These are phyloP conservation scores for Arbutus unedo DNA, from an alignment of 148 eudicot species.

Conservation along the genomic window DNA sequence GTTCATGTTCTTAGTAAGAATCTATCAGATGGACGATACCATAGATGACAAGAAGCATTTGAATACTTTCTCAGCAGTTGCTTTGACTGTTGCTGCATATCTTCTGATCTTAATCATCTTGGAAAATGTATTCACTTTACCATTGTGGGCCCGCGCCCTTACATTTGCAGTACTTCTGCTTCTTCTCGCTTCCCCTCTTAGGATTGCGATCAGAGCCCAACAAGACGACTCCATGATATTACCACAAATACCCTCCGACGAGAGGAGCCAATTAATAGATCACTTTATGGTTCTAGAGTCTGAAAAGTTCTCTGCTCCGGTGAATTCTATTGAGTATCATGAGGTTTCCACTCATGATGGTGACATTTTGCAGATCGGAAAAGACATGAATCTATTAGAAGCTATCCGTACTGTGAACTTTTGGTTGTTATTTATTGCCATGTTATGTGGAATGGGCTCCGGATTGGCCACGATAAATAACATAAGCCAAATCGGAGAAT, in stretches of 20 bases:
- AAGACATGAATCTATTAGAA: conserved; percentile 49
- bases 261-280: conserved; percentile 29
- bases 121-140: conserved; percentile 51
- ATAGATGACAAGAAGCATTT: conserved; percentile 59
- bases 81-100: conserved; percentile 67
- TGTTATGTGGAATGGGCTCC: conserved; percentile 92
- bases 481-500: conserved; percentile 84
- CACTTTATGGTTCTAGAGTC: conserved; percentile 11
- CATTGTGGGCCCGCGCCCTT: conserved; percentile 41
- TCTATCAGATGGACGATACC: conserved; percentile 28
- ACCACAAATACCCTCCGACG: conserved; percentile 11
- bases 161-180: conserved; percentile 43
- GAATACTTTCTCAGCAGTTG: conserved; percentile 54
- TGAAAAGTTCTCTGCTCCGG: conserved; percentile 16
- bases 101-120: conserved; percentile 59
- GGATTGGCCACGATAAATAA: conserved; percentile 87
- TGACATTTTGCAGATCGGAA: conserved; percentile 17
- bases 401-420: conserved; percentile 63
- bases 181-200: conserved; percentile 55
- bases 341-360: conserved; percentile 13
- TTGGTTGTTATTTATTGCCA: conserved; percentile 77
- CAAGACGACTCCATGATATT: conserved; percentile 28
- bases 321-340: conserved; percentile 18
- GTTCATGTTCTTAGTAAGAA: conserved; percentile 65
- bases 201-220: conserved; percentile 50